phyloP scores from a whole-genome alignment of 208 protist species.

The Leishmania lainsoni region DNA sequence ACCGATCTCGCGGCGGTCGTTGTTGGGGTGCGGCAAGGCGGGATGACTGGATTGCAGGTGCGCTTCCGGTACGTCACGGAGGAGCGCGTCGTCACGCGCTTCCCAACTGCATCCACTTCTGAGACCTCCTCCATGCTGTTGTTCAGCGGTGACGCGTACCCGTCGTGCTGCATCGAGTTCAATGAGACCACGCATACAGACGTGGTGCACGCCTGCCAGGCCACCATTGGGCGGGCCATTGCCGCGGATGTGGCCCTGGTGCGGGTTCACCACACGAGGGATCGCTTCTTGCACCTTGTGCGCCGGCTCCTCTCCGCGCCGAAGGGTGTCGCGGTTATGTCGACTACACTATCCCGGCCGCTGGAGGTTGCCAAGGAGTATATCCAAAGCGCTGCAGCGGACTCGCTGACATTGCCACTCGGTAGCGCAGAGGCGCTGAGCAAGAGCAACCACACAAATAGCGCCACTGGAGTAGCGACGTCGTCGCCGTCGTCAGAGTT shows the following conservation, averaged over 20 bases:
- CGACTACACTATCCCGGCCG: background rate
- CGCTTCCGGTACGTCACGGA: conserved; percentile 32
- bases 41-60: conserved; percentile 27
- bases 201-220: conserved; percentile 34
- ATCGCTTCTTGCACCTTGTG: conserved; percentile 48
- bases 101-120: conserved; percentile 5
- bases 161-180: conserved; percentile 53
- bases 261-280: conserved; percentile 62
- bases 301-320: conserved; percentile 19
- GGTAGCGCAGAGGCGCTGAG: conserved; percentile 6
- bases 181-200: conserved; percentile 49
- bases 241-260: conserved; percentile 63
- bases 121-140: conserved; percentile 5
- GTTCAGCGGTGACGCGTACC: conserved; percentile 26
- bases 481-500: background rate
- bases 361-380: background rate
- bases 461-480: background rate
- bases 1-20: conserved; percentile 39
- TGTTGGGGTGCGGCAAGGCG: conserved; percentile 22
- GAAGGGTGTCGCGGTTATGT: conserved; percentile 4
- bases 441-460: background rate
- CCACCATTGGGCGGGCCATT: conserved; percentile 47
- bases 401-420: background rate
- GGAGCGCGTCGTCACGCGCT: conserved; percentile 20
- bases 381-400: background rate